Base-by-base conservation (phyloP, 2,329 filamentous ascomycete species). In the Apiospora rasikravindrae region DNA sequence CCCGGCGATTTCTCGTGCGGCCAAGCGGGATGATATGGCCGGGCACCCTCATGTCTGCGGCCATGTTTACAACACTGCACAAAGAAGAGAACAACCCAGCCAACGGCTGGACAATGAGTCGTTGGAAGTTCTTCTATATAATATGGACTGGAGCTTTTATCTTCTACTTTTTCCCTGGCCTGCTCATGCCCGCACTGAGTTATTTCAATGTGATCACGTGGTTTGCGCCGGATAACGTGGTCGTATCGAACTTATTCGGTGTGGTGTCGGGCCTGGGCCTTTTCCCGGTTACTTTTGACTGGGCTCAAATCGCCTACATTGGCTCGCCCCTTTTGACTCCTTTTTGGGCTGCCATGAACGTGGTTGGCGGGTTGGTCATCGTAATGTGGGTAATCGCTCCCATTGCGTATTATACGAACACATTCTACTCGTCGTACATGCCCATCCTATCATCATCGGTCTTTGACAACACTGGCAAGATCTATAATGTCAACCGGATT, bases 1-100 rank as follows among this genome's bases (percentile, higher is more conserved):
- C 93, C 1, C 88, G 94, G 72, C 90, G 93, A 69, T 96, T 95
- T 80, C 87, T 97, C 5, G 94, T 97, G 40, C 90, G 94, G 37
- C 94, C 94, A 0, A 93, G 93, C 74, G 93, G 93, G 73, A 97
- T 97, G 93, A 94, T 97, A 67, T 97, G 94, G 94, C 94, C 94
- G 0, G 92, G 93, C 29, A 97, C 94, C 0, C 85, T 97, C 69
- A 95, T 96, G 87, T 96, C 94, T 26, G 94, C 94, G 0, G 92
- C 94, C 77, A 95, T 97, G 93, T 96, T 97, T 77, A 92, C 91
- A 4, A 96, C 94, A 0, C 86, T 97, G 69, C 94, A 97, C 82
- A 95, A 92, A 77, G 91, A 94, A 73, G 92, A 95, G 78, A 97
- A 96, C 81, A 93, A 92, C 76, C 88, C 90, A 47, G 94, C 93